phyloP scores from a whole-genome alignment of 139 green algal genomes.

The Chlorella sp. region DNA sequence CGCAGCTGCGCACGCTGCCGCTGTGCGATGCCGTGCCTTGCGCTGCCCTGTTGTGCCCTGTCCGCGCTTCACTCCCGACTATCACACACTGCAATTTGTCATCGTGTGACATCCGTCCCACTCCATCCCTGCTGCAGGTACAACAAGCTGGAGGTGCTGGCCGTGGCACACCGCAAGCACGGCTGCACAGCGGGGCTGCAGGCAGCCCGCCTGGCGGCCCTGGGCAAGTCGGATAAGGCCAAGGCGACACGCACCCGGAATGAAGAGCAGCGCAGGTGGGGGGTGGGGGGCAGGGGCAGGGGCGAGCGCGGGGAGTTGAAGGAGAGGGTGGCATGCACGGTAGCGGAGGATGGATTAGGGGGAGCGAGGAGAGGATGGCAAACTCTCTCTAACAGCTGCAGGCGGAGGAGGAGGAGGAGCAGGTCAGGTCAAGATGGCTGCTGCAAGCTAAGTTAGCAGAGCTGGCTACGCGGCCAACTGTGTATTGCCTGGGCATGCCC shows the following conservation, averaged over 20 bases:
- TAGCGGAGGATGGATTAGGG: too few species aligned
- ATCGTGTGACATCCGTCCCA: not conserved
- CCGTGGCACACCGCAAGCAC: not conserved
- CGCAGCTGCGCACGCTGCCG: too few species aligned
- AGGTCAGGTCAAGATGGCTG: too few species aligned
- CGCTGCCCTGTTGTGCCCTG: too few species aligned
- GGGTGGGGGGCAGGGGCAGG: not conserved
- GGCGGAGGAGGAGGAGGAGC: too few species aligned
- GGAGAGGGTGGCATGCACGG: not conserved
- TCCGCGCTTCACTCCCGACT: too few species aligned
- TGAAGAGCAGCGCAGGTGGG: not conserved
- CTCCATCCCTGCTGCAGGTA: not conserved
- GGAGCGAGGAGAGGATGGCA: not conserved
- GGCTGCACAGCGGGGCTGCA: not conserved
- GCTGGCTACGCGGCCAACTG: too few species aligned
- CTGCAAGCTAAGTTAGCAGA: too few species aligned
- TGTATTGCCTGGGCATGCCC: too few species aligned
- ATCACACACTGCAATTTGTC: not conserved
- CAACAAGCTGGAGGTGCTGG: slow-evolving; percentile 22
- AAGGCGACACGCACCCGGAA: not conserved
- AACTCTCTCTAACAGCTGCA: not conserved
- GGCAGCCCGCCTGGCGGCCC: not conserved
- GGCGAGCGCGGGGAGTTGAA: too few species aligned
- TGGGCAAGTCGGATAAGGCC: not conserved
- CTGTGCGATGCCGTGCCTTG: too few species aligned